Conservation (phyloP, 192 early-diverging fungal genomes). For the Gamsiella multidivaricata region DNA sequence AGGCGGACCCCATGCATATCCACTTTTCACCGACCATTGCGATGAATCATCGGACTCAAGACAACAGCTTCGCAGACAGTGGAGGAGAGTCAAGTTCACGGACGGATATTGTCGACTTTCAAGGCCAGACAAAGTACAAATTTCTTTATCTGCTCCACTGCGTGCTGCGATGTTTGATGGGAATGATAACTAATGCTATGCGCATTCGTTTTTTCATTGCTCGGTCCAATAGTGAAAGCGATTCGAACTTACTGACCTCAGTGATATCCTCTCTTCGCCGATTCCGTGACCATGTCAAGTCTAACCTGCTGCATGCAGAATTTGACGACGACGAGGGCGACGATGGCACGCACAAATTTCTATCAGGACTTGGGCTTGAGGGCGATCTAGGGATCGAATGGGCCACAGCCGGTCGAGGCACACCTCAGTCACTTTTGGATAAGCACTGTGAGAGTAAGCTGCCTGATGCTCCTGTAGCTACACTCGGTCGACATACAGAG, state of each 20-base stretch:
- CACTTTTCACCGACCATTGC: background rate
- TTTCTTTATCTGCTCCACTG: background rate
- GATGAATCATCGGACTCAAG: background rate
- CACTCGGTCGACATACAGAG: too few species aligned
- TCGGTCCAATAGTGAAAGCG: background rate
- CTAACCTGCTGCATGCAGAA: slow-evolving; percentile 27
- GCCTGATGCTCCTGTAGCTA: too few species aligned
- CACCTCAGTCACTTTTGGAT: background rate
- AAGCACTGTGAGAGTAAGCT: background rate
- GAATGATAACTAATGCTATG: too few species aligned
- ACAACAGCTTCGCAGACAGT: too few species aligned
- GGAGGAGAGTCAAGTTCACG: background rate
- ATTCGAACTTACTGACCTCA: slow-evolving; percentile 1
- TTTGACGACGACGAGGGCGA: slow-evolving; percentile 18
- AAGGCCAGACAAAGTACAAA: slow-evolving; percentile 4
- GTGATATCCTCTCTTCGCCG: slow-evolving; percentile 25
- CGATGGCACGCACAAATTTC: slow-evolving; percentile 1
- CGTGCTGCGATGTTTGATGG: background rate
- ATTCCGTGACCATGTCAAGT: slow-evolving; percentile 42
- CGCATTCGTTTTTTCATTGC: background rate
- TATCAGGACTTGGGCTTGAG: slow-evolving; percentile 21
- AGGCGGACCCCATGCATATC: slow-evolving; percentile 10
- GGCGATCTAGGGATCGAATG: slow-evolving; percentile 30
- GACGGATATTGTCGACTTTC: background rate
- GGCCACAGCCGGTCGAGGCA: background rate